Evolutionary conservation across 2,329 filamentous ascomycete species (phyloP), one percentile per base, ranked within the genome.

Genomic region (Xylariomycetidae sp.): DNA sequence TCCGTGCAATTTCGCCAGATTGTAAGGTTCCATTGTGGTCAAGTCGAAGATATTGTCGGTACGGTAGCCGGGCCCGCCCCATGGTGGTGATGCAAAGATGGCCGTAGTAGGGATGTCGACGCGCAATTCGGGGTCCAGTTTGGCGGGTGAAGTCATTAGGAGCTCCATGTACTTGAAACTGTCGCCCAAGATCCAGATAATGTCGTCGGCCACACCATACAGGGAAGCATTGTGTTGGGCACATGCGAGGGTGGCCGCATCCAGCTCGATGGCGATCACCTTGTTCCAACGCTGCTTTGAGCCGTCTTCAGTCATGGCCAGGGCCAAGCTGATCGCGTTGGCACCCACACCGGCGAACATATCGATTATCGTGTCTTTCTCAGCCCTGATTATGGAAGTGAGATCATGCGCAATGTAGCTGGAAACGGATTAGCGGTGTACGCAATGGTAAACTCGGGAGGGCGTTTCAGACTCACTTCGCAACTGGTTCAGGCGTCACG

Each of bases 301-400:
- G 22, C 44, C 45, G 16, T 54, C 49, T 27, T 44, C 41, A 33
- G 45, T 36, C 13, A 39, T 43, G 17, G 47, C 47, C 17, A 80
- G 72, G 13, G 92, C 90, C 49, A 98, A 93, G n/a, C 89, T 87
- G 48, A 98, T 96, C 16, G 83, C 77, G 57, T 98, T 98, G 34
- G 89, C 92, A 23, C 93, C 92, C 1, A 85, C 88, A 26, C 92
- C 92, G 18, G 82, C 85, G 61, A 98, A 98, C 28, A 84, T 76
- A 58, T 98, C 92, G 38, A 98, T 77, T 23, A 98, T 65, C 22
- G 82, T 74, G 10, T 43, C 44, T 32, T 49, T 51, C 10, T 46
- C 42, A 17, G 36, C 30, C 29, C 73, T 65, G 16, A 70, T 65
- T 27, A 68, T 67, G 37, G 68, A 63, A 12, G 71, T 67, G 25